Evolutionary conservation across 1,284 basidiomycete species (phyloP).

Genomic region (Tilletia setariae): DNA sequence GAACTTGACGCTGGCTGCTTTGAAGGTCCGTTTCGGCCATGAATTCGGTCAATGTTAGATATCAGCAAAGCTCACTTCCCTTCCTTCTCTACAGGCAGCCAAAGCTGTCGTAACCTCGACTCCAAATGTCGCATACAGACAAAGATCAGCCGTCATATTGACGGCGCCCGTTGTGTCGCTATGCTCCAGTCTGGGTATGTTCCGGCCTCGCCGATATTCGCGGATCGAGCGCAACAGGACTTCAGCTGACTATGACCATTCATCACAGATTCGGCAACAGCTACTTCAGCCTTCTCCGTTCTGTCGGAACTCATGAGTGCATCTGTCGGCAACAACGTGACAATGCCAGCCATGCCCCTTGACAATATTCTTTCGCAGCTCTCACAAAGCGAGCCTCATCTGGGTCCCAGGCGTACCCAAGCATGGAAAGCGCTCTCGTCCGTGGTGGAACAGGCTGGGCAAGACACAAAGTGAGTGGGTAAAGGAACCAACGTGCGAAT

Average conservation of each 20-base stretch:
- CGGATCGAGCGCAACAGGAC: neutral
- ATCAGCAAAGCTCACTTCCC: neutral
- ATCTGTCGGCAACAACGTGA: neutral
- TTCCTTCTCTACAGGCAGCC: neutral
- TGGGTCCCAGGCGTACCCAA: neutral
- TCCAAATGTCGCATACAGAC: constrained; percentile 7
- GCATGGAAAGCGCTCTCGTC: constrained; percentile 2
- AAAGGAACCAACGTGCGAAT: too few species aligned
- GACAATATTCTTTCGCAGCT: constrained; percentile 1
- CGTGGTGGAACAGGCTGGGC: neutral
- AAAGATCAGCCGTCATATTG: neutral
- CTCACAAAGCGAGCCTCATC: neutral
- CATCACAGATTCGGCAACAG: neutral
- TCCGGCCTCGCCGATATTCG: neutral
- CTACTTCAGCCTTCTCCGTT: neutral
- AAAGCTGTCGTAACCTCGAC: neutral
- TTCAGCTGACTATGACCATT: neutral
- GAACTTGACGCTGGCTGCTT: neutral
- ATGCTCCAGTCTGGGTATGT: constrained; percentile 9
- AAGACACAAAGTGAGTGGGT: neutral
- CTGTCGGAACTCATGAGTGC: constrained; percentile 8
- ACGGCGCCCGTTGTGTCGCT: neutral
- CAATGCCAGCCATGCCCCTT: neutral
- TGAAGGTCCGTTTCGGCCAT: neutral
- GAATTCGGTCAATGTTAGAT: neutral